A percentile compares a stretch with the other conserved stretches of the same genome.
Evolutionary conservation across 2,329 filamentous ascomycete species (phyloP).

Genomic region (Chalaropsis ovoidea): DNA sequence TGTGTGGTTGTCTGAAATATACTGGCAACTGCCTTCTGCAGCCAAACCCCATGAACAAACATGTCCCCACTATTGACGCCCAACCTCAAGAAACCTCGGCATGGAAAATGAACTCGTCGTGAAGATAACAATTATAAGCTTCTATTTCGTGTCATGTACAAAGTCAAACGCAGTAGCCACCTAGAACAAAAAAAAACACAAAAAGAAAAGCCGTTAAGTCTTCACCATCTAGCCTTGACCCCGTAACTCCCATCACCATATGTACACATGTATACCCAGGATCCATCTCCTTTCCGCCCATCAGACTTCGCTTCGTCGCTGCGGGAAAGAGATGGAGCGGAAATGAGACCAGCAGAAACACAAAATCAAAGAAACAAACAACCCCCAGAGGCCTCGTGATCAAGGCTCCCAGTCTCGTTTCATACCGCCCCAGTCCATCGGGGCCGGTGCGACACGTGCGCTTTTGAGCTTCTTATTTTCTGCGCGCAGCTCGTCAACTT

Average conservation of each 20-base stretch:
- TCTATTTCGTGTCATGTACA: not conserved
- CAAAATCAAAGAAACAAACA: not conserved
- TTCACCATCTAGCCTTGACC: not conserved
- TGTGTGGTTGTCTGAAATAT: not conserved
- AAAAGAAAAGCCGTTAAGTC: slow-evolving; percentile 6
- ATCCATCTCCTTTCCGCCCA: not conserved
- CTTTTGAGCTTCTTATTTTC: slow-evolving; percentile 17
- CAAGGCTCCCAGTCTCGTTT: slow-evolving; percentile 17
- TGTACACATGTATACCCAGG: not conserved
- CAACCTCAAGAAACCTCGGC: not conserved
- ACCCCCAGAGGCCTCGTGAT: not conserved
- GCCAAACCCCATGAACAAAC: too few species aligned
- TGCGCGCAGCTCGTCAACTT: slow-evolving; percentile 11
- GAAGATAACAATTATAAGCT: not conserved
- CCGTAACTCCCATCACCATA: not conserved
- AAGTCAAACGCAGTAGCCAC: not conserved
- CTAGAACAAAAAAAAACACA: not conserved
- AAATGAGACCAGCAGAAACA: not conserved
- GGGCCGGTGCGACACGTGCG: not conserved
- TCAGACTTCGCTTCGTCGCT: too few species aligned
- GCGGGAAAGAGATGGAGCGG: slow-evolving; percentile 14
- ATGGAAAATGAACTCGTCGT: not conserved
- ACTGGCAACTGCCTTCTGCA: not conserved
- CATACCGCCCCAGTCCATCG: slow-evolving; percentile 4
- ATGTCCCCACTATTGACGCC: too few species aligned